A percentile compares a stretch with the other conserved stretches of the same genome.
Evolutionary conservation across 306 rosid species (phyloP).

Genomic region (Cyclanthera cordifolia): DNA sequence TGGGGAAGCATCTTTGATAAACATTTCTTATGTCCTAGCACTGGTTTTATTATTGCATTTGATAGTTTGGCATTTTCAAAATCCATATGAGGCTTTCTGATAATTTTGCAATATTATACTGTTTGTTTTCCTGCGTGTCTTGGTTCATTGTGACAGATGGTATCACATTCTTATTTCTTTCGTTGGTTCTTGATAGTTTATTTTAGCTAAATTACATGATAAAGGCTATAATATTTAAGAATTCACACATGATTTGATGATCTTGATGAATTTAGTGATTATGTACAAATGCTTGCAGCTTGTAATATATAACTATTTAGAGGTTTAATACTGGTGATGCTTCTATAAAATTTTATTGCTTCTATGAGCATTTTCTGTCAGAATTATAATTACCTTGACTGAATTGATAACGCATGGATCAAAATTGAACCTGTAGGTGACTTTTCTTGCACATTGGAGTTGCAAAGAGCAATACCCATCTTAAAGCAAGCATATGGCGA

Average conservation of each 20-base stretch:
- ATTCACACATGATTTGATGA: background rate
- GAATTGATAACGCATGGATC: background rate
- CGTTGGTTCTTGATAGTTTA: background rate
- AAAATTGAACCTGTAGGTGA: slow-evolving; percentile 32
- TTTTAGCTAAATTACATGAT: background rate
- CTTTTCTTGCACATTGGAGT: slow-evolving; percentile 66
- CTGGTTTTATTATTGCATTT: background rate
- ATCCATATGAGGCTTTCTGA: background rate
- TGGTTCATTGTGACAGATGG: background rate
- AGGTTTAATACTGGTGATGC: background rate
- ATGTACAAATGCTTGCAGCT: background rate
- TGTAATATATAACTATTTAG: background rate
- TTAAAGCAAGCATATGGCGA: slow-evolving; percentile 65
- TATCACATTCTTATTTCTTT: background rate
- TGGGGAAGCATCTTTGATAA: background rate
- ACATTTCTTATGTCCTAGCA: background rate
- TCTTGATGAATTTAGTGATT: background rate
- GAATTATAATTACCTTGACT: background rate
- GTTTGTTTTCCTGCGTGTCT: background rate
- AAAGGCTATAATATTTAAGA: background rate
- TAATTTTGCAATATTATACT: background rate
- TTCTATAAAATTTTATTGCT: slow-evolving; percentile 1
- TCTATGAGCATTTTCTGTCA: background rate
- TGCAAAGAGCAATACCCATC: slow-evolving; percentile 53
- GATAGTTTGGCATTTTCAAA: background rate